Evolutionary conservation across 768 basidiomycete species (phyloP), one percentile per base, ranked within the genome.

Genomic region (Psilocybe cubensis): DNA sequence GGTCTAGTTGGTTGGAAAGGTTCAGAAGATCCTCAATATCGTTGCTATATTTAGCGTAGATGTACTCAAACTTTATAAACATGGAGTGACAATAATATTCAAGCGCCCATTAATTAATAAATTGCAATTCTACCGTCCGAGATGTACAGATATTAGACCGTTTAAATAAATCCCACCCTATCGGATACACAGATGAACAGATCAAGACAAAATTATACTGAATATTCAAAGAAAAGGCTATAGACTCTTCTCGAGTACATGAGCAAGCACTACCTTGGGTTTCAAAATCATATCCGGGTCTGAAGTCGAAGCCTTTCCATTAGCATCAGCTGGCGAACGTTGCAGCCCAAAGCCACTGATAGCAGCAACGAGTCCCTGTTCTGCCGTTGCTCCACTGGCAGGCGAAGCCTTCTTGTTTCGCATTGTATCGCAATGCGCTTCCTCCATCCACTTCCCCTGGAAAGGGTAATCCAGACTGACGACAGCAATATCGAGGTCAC

Each of bases 1-100:
- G 20, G n/a, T 17, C 33, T 28, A 66, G 65, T 66, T 28, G 65
- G 65, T 17, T 66, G 65, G 65, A 66, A 66, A 28, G 65, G 65
- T 20, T 31, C 62, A 5, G 24, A 25, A 1, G 53, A 46, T 38
- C 56, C 65, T 17, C 59, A 57, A 25, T 66, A 61, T 50, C 54
- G 50, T 25, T 66, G 65, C 51, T 66, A 66, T 35, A 59, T 63
- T 29, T 58, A 38, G 35, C 14, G 12, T 5, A 14, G 4, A 38
- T 14, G 2, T 38, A 38, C 5, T 6, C 12, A 11, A 38, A 6
- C n/a, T 14, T 38, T 33, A 33, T n/a, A n/a, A n/a, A n/a, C n/a
- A n/a, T n/a, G n/a, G n/a, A n/a, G n/a, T n/a, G n/a, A n/a, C n/a
- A n/a, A n/a, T n/a, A n/a, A n/a, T n/a, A n/a, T n/a, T n/a, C n/a